Base-by-base conservation (phyloP, 1,284 basidiomycete species). In the Cutaneotrichosporon dermatis region DNA sequence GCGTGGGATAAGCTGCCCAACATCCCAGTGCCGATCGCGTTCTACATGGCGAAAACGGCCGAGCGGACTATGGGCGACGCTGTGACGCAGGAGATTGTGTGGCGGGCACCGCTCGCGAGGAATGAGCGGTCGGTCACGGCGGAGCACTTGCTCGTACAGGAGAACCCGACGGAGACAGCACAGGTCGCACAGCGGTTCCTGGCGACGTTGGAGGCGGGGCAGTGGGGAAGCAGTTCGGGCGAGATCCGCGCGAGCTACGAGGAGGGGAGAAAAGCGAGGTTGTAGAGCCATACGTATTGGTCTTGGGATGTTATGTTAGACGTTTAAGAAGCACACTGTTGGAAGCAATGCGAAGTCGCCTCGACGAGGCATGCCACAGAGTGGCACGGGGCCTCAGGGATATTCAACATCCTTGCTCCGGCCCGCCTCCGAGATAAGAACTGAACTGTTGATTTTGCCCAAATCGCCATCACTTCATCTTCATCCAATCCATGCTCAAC, bases 101-200 rank as follows among this genome's bases (percentile, higher is more conserved):
- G 70, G 69, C 63, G 71, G 45, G 61, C 73, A 2, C 62, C 61
- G 11, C 51, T 54, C 1, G 58, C 62, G 0, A 57, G 62, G 5
- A 74, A 75, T 50, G 70, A 74, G 60, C 57, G 68, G n/a, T 51
- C 71, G 33, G 63, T 60, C 49, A 59, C 62, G 44, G 64, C 69
- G 2, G 68, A 69, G 11, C 74, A 76, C 64, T 55, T 74, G 46
- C 58, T 74, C 43, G 64, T 70, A 4, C 74, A 76, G 54, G 71
- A 76, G 61, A 65, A 64, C n/a, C 74, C 74, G 0, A 64, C 64
- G 6, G 61, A 60, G 33, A 43, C 71, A 5, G 72, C 70, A 0
- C 62, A 70, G 35, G 65, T 65, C 9, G 51, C 72, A 10, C 60
- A 59, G 54, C 44, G 72, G 7, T 73, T 74, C 52, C 43, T 74